Evolutionary conservation across 2,329 filamentous ascomycete species (phyloP), one percentile per base, ranked within the genome.

Genomic region (Hypoxylon sp.): DNA sequence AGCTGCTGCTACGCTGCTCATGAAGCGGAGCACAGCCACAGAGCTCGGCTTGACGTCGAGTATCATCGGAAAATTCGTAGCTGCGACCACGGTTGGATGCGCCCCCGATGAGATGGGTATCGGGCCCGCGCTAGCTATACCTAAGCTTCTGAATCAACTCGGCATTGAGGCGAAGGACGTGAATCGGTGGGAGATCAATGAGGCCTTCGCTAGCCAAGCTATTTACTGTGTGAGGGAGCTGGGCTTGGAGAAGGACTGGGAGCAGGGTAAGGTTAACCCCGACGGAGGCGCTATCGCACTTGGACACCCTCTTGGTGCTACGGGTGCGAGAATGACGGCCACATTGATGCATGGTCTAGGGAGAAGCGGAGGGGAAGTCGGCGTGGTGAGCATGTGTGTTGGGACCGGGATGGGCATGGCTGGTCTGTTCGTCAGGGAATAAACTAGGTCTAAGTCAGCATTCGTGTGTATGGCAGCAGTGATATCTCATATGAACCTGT

Each of bases 281-380:
- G 94, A 97, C 75, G 95, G 95, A 67, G 94, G 95, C 33, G 95
- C 94, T 2, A 97, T 98, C 79, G 94, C 95, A n/a, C 82, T 98
- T 24, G 95, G 95, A 1, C 95, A 98, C 79, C 94, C 94, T 5
- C 86, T 98, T 0, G 94, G 95, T 51, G 94, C 94, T 33, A 98
- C 94, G 4, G 94, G 93, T 35, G 93, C 92, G 31, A 85, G 94
- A 73, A 91, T 97, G 86, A 81, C 94, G 74, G 89, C 89, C 52
- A 95, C 92, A 55, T 79, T 95, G 73, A 74, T 86, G 74, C 88
- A 84, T 78, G 97, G 82, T 78, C 87, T 80, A 85, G 91, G 83
- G 77, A 92, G 88, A 82, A 88, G 80, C 81, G 92, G 89, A 0
- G 86, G 92, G 65, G 86, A 95, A 80, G 84, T 97, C 52, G 94